Evolutionary conservation across 2,329 filamentous ascomycete species (phyloP).

Genomic region (Phyllosticta citrichinensis): DNA sequence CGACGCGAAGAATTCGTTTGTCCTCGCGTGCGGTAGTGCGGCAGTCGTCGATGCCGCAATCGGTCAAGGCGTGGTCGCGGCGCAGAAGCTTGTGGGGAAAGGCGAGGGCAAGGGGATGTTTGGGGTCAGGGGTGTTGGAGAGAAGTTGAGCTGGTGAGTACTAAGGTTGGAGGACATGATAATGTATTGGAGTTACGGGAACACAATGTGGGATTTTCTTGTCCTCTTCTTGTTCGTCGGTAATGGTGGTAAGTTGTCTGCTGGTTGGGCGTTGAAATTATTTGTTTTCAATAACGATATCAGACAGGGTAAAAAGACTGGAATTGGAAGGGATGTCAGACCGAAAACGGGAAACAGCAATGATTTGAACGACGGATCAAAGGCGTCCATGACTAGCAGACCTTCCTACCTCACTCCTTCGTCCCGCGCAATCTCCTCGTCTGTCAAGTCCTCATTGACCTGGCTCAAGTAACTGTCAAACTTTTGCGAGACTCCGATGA

Average conservation of each 20-base stretch:
- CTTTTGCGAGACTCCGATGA: not conserved
- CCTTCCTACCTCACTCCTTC: not conserved
- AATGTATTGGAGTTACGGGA: no score
- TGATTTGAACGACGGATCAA: no score
- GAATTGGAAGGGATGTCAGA: no score
- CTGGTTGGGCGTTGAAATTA: no score
- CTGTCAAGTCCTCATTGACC: not conserved
- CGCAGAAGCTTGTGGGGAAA: not conserved
- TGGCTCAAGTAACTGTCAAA: not conserved
- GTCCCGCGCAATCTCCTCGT: not conserved
- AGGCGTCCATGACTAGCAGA: not conserved
- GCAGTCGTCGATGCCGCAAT: not conserved
- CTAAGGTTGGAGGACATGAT: no score
- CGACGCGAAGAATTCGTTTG: not conserved
- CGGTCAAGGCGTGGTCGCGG: not conserved
- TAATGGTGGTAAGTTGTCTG: no score
- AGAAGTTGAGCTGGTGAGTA: not conserved
- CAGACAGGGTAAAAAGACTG: no score
- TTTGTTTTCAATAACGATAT: no score
- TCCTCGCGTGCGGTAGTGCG: not conserved
- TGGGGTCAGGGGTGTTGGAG: not conserved
- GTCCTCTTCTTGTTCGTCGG: no score
- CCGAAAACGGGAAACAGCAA: not conserved
- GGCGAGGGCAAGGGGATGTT: not conserved
- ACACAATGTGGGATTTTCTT: no score